Base-by-base conservation (phyloP, 2,329 filamentous ascomycete species). In the Colletotrichum spaethianum region DNA sequence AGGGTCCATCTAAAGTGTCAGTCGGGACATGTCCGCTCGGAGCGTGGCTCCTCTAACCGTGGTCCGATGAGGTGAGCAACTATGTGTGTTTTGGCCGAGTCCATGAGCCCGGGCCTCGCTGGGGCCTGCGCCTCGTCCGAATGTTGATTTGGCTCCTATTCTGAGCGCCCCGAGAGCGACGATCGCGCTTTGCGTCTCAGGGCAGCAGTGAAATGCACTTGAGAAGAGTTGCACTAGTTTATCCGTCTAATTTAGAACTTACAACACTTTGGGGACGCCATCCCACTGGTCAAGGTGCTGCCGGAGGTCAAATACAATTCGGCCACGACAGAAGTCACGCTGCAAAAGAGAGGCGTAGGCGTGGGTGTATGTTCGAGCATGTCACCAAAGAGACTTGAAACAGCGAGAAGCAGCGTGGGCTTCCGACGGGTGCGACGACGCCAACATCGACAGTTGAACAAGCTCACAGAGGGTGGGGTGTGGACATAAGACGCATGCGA, bases 161-260 rank as follows among this genome's bases (percentile, higher is more conserved):
- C 44, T 50, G 26, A 67, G 44, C 59, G 59, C 11, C 48, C 57
- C 56, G 28, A 50, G 52, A 63, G 65, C 44, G 52, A 61, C 69
- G 42, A 59, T 69, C 52, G 28, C 57, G 48, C 33, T 31, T 48
- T 44, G 26, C 52, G 57, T 46, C 64, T 18, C 57, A 63, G 63
- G 64, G 64, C 69, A 69, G 57, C 64, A 69, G 52, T 52, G n/a
- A 52, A n/a, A 69, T 53, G 46, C 52, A 28, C 52, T 33, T 52
- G 28, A 42, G 42, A 57, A 42, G 36, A 53, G n/a, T n/a, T n/a
- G 64, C 36, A 23, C 59, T 63, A 72, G 57, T 46, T 23, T 23
- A 16, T 36, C 69, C 61, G 53, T 64, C 60, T 66, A 71, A 73
- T 73, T 66, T 73, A 73, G 61, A 66, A 36, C 28, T 28, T 65